Evolutionary conservation across 352 stramenopile species (phyloP).

Genomic region (Blastocystis sp.): DNA sequence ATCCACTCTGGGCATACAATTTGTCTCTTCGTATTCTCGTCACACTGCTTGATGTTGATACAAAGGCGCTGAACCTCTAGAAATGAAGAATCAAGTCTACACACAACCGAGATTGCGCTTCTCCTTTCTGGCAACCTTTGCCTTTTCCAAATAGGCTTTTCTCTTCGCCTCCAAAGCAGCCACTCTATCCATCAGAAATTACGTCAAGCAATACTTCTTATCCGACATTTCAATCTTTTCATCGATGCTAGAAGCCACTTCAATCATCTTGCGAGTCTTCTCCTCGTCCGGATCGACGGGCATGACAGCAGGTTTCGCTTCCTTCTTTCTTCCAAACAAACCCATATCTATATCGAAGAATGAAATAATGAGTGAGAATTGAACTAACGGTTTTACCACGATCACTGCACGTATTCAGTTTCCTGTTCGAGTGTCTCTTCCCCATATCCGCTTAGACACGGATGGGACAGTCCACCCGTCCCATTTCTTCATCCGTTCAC

Average conservation of each 20-base stretch:
- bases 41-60: constrained; percentile 17
- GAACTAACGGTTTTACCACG: background rate
- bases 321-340: constrained; percentile 34
- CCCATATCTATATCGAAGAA: background rate
- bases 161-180: background rate
- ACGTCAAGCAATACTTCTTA: background rate
- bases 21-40: constrained; percentile 5
- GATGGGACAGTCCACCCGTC: too few relatives aligned
- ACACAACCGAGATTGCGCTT: background rate
- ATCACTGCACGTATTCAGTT: too few relatives aligned
- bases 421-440: too few relatives aligned
- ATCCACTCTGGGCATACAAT: background rate
- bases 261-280: background rate
- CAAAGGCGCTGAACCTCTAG: background rate
- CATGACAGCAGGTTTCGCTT: background rate
- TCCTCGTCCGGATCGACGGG: background rate
- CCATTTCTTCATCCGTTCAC: too few relatives aligned
- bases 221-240: constrained; percentile 6
- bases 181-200: background rate
- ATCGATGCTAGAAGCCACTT: constrained; percentile 17
- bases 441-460: too few relatives aligned
- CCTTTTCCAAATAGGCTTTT: background rate
- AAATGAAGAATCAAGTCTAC: background rate
- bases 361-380: background rate
- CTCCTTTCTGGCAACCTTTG: background rate